Base-by-base conservation (phyloP, 208 protist genomes). In the Phytomonas sp. region DNA sequence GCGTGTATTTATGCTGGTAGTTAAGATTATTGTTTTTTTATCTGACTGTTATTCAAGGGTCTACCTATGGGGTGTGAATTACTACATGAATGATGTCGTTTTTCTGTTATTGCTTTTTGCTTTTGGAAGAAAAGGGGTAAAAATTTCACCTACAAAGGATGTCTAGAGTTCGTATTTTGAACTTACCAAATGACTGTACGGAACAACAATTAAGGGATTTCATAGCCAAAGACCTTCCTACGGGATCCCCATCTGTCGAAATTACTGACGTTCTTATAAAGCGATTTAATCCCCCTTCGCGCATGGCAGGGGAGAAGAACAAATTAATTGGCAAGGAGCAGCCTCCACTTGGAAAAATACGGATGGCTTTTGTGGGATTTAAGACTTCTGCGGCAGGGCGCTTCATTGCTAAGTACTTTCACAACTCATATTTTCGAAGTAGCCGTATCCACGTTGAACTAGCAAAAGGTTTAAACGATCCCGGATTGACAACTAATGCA, bases 361-460 rank as follows among this genome's bases (percentile, higher is more conserved):
- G 89, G 28, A 98, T 99, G 85, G 97, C 87, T n/a, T 99, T 99
- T 73, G 79, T 99, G 23, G 98, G 98, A 13, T 99, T 96, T 82
- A 75, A 81, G 20, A 95, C 77, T 20, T 81, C 86, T 6, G 67
- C 92, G 9, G 85, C 89, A 23, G 98, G 93, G 6, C 71, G 96
- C 62, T 89, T 88, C 36, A 96, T 98, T 2, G 82, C 93, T 2
- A 67, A 86, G 28, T 89, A 96, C 74, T 97, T 98, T 60, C 84
- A 99, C 68, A 73, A 81, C 26, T 93, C 97, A 2, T 99, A 89
- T 85, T 92, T 99, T 56, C 93, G 96, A 71, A 98, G 93, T 32
- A 76, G 80, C 20, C 92, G 96, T 62, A 91, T 99, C 36, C 74
- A 62, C n/a, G 88, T 96, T 46, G 86, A 94, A 75, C 53, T 87